Evolutionary conservation across 228 moss, liverwort and hornwort genomes (phyloP), one percentile per base, ranked within the genome.

Genomic region (Sphagnum magellanicum): DNA sequence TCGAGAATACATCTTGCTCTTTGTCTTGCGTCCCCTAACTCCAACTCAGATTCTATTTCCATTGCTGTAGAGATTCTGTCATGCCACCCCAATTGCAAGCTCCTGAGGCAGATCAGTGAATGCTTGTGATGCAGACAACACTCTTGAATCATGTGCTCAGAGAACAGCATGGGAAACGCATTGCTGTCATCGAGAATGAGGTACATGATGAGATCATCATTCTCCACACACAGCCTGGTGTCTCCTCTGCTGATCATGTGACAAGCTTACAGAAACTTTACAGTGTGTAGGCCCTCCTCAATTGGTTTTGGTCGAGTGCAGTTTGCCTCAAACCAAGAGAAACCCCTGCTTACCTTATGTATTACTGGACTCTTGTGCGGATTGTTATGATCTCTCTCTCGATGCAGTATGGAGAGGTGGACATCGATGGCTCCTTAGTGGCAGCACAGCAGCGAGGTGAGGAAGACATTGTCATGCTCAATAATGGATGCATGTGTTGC

Each of bases 101-200:
- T 51, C 10, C 8, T 15, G 0, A 12, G 6, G n/a, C 46, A 52
- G 32, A 46, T 55, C 51, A 63, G 70, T 32, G 32, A 32, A 32
- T 32, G 32, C 32, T 32, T 32, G 32, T 32, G 32, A 32, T 32
- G 65, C 90, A 98, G 98, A 98, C 98, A 4, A 98, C 98, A 68
- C 73, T 98, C 16, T 69, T 98, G 51, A 98, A 98, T 81, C 92
- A 91, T 63, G 79, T 98, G 64, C 93, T 98, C 17, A 89, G 88
- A 11, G 78, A 80, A 51, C 51, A 91, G 49, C 98, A 98, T 73
- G 98, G 98, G 17, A 93, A 91, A 72, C 81, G 84, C n/a, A 93
- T 98, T 59, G 98, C 98, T n/a, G 87, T 98, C 11, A 91, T 98
- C 51, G 98, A 98, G 79, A 98, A 98, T 67, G 98, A 98, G 93